A percentile compares a stretch with the other conserved stretches of the same genome.
These are phyloP conservation scores for Styphnolobium japonicum DNA, from an alignment of 306 rosid species.

Conservation along the genomic window DNA sequence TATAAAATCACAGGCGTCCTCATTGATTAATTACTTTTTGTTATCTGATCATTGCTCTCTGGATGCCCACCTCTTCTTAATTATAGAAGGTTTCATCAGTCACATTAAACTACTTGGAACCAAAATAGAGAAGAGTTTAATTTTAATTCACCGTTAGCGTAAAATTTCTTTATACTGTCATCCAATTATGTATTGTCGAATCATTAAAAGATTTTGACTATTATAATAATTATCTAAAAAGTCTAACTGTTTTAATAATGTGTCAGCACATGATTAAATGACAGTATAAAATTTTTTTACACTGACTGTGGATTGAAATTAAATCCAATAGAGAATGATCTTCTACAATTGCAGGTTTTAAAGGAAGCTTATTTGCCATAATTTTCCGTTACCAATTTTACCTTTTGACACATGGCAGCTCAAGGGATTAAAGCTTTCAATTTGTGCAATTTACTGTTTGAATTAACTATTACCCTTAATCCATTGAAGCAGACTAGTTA, in stretches of 20 bases:
- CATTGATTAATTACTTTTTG: slow-evolving; percentile 3
- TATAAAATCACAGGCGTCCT: background rate
- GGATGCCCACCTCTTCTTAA: background rate
- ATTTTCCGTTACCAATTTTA: background rate
- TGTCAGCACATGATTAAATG: too few species aligned
- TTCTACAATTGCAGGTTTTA: background rate
- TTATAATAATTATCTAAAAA: too few species aligned
- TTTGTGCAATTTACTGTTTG: background rate
- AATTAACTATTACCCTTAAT: background rate
- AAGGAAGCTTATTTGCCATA: background rate
- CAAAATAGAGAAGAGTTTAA: too few species aligned
- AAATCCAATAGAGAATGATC: background rate
- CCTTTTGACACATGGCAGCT: background rate
- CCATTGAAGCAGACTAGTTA: background rate
- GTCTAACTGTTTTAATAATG: too few species aligned
- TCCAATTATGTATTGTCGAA: too few species aligned
- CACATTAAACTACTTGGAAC: background rate
- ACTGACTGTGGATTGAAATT: too few species aligned
- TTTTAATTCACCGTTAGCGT: too few species aligned
- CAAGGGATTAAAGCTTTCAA: background rate
- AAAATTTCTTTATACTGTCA: too few species aligned
- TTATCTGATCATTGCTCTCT: slow-evolving; percentile 1
- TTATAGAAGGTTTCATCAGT: background rate
- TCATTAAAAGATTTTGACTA: too few species aligned
- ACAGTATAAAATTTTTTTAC: too few species aligned